Evolutionary conservation across 345 rosid genomes (phyloP), one percentile per base, ranked within the genome.

Genomic region (Hibiscus mutabilis): DNA sequence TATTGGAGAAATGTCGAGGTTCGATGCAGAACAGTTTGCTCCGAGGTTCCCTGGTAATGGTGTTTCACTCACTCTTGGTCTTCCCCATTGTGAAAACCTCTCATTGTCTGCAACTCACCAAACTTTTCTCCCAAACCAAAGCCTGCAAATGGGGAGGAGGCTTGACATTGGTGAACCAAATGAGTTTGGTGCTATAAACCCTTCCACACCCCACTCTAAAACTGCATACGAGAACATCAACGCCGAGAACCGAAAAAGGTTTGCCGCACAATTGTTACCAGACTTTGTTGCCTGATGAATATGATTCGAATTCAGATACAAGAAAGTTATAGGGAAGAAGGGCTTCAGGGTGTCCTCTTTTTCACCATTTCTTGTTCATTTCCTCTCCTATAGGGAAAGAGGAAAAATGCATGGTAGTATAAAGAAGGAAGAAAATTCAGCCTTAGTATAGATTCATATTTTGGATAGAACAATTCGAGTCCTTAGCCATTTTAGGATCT

Each of bases 51-150:
- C 91, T 3, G 94, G 91, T 44, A 92, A 92, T 76, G 91, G 95
- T 7, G 98, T 94, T 18, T 94, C 98, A 0, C 97, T 94, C 59
- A 88, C 97, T 51, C 87, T 94, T 60, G 98, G 98, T 25, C 85
- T 94, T 7, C 98, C 96, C 4, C 96, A 88, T 57, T 90, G 93
- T 35, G 98, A 91, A 78, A 91, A 88, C 80, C 86, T 94, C 72
- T 82, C 96, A 7, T 72, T 89, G 16, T 78, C 97, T n/a, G 89
- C 60, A 11, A 79, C 87, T 9, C 95, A 89, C 72, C 96, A 90
- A 58, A 76, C 69, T 59, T 94, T 90, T 80, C 91, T 94, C 56
- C 96, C 90, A 27, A 87, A 80, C 78, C 98, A 84, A 71, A 91
- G 77, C 85, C 82, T 91, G 62, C 97, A 88, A 21, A 47, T 91